Percentiles rank a stretch among this genome's conserved stretches.
These are phyloP conservation scores for Linaria vulgaris DNA, from an alignment of 257 asterid genomes.

Conservation along the genomic window DNA sequence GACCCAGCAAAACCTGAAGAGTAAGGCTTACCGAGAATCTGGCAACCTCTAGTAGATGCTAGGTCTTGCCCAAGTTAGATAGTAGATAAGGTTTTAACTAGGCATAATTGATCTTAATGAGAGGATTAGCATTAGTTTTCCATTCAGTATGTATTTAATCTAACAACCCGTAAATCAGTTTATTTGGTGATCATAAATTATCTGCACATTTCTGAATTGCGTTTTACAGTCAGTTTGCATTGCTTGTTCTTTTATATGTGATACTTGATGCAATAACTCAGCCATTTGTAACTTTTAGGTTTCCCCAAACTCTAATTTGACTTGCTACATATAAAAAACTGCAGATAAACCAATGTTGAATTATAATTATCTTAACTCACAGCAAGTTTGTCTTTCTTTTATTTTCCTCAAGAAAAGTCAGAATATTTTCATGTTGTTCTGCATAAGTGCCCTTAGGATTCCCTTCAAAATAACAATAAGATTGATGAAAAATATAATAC, in stretches of 20 bases:
- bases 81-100: not conserved
- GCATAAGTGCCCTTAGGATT: not conserved
- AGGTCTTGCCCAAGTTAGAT: not conserved
- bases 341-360: not conserved
- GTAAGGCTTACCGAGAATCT: slow-evolving; percentile 54
- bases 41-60: not conserved
- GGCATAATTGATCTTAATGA: not conserved
- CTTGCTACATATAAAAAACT: not conserved
- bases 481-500: too few relatives aligned
- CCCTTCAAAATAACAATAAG: too few relatives aligned
- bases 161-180: not conserved
- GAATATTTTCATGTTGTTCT: not conserved
- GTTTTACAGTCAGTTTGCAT: not conserved
- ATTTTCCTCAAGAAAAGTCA: too few relatives aligned
- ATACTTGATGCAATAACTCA: not conserved
- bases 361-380: not conserved
- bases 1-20: slow-evolving; percentile 77
- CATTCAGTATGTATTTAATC: too few relatives aligned
- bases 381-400: not conserved
- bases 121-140: not conserved
- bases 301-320: not conserved
- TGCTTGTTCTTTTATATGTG: not conserved
- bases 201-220: not conserved
- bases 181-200: not conserved
- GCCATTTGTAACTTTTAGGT: not conserved